phyloP scores from a whole-genome alignment of 805 yeast species.

The Kodamaea laetipori region DNA sequence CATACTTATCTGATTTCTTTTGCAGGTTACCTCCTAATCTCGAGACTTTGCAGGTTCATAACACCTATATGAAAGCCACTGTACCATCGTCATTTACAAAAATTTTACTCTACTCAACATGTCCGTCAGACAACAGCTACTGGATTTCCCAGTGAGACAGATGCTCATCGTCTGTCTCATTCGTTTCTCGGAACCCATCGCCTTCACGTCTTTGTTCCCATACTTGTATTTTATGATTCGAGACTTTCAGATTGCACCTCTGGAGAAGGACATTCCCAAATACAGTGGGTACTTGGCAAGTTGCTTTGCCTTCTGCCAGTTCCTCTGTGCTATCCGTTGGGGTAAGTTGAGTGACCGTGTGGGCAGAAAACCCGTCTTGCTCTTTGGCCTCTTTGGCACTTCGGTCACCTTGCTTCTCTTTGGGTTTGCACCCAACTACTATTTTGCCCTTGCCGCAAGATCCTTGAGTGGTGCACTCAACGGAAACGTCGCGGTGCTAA shows the following conservation, averaged over 20 bases:
- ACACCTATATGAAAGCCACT: conserved; percentile 3
- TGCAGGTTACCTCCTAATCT: neutral
- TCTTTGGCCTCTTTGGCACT: conserved; percentile 56
- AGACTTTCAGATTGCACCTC: conserved; percentile 51
- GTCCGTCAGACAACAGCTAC: conserved; percentile 3
- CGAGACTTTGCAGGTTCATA: neutral
- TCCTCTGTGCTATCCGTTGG: conserved; percentile 61
- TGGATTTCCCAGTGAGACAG: conserved; percentile 59
- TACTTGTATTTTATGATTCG: conserved; percentile 64
- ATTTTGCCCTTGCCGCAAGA: conserved; percentile 55
- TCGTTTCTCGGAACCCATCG: conserved; percentile 62
- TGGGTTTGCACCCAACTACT: conserved; percentile 56
- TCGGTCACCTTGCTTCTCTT: conserved; percentile 48
- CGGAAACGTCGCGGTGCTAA: conserved; percentile 65
- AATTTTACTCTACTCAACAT: neutral
- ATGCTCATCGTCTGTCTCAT: conserved; percentile 41
- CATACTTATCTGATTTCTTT: neutral
- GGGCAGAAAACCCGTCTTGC: conserved; percentile 58
- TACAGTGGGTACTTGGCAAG: conserved; percentile 66
- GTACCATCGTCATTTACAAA: neutral
- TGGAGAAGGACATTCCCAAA: conserved; percentile 55
- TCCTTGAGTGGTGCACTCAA: conserved; percentile 57
- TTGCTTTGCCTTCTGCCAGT: conserved; percentile 61
- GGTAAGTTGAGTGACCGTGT: conserved; percentile 54
- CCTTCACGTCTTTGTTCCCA: conserved; percentile 65